These are phyloP conservation scores for Exophiala bonariae DNA, from an alignment of 2,329 filamentous ascomycete genomes.

Conservation along the genomic window DNA sequence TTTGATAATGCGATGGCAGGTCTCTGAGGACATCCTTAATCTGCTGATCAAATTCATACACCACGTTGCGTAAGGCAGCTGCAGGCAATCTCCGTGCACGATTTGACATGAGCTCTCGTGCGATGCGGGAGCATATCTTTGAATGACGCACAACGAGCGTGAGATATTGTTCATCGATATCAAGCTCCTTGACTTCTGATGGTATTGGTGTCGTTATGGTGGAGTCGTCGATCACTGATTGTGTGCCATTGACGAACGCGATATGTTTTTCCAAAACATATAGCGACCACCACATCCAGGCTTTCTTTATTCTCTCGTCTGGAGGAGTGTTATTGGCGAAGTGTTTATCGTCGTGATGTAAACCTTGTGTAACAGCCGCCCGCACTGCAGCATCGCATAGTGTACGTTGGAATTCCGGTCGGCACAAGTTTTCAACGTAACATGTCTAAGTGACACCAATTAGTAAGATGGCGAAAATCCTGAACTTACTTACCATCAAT, in stretches of 20 bases:
- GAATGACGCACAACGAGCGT: not conserved
- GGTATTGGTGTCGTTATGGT: conserved; percentile 6
- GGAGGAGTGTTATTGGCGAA: conserved; percentile 1
- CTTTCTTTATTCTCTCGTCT: conserved; percentile 3
- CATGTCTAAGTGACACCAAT: not conserved
- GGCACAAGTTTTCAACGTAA: conserved; percentile 8
- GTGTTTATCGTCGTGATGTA: conserved; percentile 9
- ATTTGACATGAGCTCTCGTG: conserved; percentile 5
- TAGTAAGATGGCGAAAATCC: not conserved
- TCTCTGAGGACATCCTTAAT: conserved; percentile 5
- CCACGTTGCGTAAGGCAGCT: conserved; percentile 1
- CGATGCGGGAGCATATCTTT: conserved; percentile 5
- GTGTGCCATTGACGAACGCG: conserved; percentile 3
- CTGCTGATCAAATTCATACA: conserved; percentile 4
- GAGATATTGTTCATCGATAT: not conserved
- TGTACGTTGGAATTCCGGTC: conserved; percentile 1
- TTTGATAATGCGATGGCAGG: conserved; percentile 2
- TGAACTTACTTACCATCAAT: conserved; percentile 9
- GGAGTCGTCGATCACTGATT: conserved; percentile 10
- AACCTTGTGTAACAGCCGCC: conserved; percentile 8
- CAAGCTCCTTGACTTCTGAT: not conserved
- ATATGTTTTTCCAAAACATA: conserved; percentile 12
- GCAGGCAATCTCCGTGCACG: not conserved
- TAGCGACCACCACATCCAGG: conserved; percentile 12
- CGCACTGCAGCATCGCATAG: conserved; percentile 8